phyloP scores from a whole-genome alignment of 176 grass and related monocot species.

The Oryza brachyantha region DNA sequence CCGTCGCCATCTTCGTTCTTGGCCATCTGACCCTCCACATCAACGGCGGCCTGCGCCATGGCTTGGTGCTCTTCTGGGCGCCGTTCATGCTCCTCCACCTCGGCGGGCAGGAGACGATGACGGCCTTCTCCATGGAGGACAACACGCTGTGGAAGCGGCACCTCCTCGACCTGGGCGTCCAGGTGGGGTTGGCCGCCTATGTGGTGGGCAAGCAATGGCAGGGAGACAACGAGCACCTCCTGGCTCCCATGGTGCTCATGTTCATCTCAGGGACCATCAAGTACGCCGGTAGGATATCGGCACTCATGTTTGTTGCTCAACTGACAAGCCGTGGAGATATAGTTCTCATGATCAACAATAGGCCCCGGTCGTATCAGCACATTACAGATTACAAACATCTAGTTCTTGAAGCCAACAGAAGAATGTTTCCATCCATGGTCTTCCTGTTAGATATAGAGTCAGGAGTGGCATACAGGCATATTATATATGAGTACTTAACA shows the following conservation, averaged over 20 bases:
- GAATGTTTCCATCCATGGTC: background rate
- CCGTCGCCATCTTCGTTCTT: conserved; percentile 28
- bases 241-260: conserved; percentile 1
- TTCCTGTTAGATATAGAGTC: background rate
- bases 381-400: background rate
- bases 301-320: conserved; percentile 19
- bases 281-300: conserved; percentile 21
- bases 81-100: conserved; percentile 56
- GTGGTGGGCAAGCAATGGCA: conserved; percentile 19
- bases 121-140: conserved; percentile 40
- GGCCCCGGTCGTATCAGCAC: too few species aligned
- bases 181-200: conserved; percentile 18
- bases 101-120: conserved; percentile 47
- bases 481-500: too few species aligned
- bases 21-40: conserved; percentile 24
- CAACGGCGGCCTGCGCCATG: background rate
- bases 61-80: conserved; percentile 30
- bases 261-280: conserved; percentile 29
- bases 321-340: background rate
- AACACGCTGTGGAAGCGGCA: conserved; percentile 40
- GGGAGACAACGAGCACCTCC: background rate
- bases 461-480: background rate
- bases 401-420: background rate
- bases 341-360: background rate
- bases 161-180: background rate